phyloP scores from a whole-genome alignment of 2,329 filamentous ascomycete genomes.

The Graphium sp. region DNA sequence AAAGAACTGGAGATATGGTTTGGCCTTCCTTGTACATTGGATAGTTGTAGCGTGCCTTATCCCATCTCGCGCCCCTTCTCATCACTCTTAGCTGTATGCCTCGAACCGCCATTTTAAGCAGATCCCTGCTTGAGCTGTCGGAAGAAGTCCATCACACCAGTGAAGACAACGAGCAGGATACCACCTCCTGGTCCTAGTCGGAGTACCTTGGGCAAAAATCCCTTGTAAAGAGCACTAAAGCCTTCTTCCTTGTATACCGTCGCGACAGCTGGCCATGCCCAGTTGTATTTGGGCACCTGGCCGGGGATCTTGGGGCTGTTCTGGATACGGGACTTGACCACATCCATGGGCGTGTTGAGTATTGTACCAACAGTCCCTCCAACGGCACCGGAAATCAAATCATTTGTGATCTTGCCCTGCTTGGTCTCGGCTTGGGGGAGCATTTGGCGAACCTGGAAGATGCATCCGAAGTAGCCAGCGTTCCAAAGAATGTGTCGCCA shows the following conservation, averaged over 20 bases:
- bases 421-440: conserved; percentile 72
- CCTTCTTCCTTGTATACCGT: conserved; percentile 91
- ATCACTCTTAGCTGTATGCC: no score
- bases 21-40: no score
- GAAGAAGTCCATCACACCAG: conserved; percentile 88
- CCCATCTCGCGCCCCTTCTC: no score
- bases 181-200: conserved; percentile 38
- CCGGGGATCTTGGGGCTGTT: conserved; percentile 79
- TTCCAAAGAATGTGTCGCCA: conserved; percentile 92
- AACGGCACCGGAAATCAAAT: conserved; percentile 70
- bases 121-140: conserved; percentile 32
- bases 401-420: conserved; percentile 66
- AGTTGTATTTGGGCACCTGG: conserved; percentile 86
- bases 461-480: conserved; percentile 92
- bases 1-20: no score
- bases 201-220: conserved; percentile 81
- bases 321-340: conserved; percentile 96
- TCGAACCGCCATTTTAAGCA: no score
- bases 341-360: conserved; percentile 89
- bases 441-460: conserved; percentile 84
- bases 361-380: conserved; percentile 83
- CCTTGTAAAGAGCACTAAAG: conserved; percentile 86
- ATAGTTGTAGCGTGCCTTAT: no score
- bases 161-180: conserved; percentile 72
- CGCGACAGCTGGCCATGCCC: conserved; percentile 77